These are phyloP conservation scores for Pythium apleroticum DNA, from an alignment of 352 stramenopile species.

Conservation along the genomic window DNA sequence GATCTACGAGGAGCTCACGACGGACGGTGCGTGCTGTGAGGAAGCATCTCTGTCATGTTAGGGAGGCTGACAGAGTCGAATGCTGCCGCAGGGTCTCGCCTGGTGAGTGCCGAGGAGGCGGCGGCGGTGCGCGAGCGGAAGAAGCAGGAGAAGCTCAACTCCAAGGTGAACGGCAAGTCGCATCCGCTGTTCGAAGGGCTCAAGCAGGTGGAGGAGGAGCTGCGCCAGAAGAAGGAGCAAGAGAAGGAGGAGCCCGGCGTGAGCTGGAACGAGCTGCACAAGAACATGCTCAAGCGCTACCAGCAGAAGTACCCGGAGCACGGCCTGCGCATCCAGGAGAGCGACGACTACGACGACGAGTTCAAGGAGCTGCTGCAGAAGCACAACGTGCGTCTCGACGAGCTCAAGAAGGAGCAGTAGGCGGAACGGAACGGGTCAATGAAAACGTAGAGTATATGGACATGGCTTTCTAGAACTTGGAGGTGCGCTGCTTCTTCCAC, in stretches of 20 bases:
- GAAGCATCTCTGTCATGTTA: too few species aligned
- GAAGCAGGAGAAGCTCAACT: constrained; percentile 39
- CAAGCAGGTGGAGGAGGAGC: constrained; percentile 70
- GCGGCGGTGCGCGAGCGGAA: constrained; percentile 21
- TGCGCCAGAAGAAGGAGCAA: constrained; percentile 54
- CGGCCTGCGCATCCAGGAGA: constrained; percentile 41
- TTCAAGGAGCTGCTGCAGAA: constrained; percentile 81
- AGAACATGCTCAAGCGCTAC: constrained; percentile 69
- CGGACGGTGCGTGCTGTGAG: constrained; percentile 37
- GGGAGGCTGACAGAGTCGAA: neutral
- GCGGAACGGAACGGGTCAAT: too few species aligned
- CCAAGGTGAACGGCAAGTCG: constrained; percentile 33
- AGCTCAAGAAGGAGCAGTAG: constrained; percentile 49
- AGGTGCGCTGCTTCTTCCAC: constrained; percentile 20
- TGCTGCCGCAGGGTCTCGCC: constrained; percentile 30
- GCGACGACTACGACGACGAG: constrained; percentile 81
- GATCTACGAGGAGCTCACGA: constrained; percentile 73
- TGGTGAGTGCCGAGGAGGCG: constrained; percentile 30
- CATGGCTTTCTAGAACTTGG: constrained; percentile 22
- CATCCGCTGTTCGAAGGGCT: constrained; percentile 74
- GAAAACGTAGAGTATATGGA: constrained; percentile 24
- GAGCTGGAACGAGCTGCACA: constrained; percentile 82
- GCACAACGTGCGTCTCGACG: constrained; percentile 67
- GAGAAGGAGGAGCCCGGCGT: constrained; percentile 48
- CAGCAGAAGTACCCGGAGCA: constrained; percentile 79